phyloP scores from a whole-genome alignment of 495 filamentous ascomycete genomes.

The Ascobolus immersus region DNA sequence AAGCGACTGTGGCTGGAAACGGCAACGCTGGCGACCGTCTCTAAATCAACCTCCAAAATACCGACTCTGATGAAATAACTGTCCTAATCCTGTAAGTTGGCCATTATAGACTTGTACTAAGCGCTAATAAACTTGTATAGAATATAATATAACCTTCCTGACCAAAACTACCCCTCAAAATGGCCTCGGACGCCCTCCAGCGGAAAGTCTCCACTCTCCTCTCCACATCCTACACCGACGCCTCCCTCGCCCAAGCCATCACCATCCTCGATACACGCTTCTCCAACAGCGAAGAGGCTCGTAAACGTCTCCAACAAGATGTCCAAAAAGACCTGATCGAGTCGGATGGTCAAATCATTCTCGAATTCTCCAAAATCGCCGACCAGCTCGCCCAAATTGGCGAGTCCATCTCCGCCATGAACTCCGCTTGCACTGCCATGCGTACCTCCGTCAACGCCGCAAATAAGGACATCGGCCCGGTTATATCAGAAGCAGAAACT shows the following conservation, averaged over 20 bases:
- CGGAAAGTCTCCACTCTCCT: constrained; percentile 58
- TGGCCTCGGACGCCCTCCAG: constrained; percentile 32
- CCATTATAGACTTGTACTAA: no score
- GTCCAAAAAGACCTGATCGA: constrained; percentile 82
- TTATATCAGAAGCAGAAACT: constrained; percentile 51
- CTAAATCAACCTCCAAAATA: no score
- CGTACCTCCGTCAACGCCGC: constrained; percentile 48
- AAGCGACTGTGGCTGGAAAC: no score
- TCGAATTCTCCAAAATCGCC: constrained; percentile 73
- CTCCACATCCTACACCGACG: constrained; percentile 75
- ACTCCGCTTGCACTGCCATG: constrained; percentile 60
- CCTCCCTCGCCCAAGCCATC: constrained; percentile 72
- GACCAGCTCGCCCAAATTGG: constrained; percentile 84
- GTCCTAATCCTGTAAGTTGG: no score
- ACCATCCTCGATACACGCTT: constrained; percentile 45
- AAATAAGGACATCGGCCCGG: constrained; percentile 44
- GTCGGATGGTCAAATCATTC: constrained; percentile 74
- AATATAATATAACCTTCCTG: no score
- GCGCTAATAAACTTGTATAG: no score
- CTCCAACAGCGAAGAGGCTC: constrained; percentile 51
- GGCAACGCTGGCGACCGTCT: no score
- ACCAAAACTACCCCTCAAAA: background rate
- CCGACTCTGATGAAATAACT: no score
- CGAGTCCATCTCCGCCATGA: constrained; percentile 46
- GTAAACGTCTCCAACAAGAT: constrained; percentile 56